Percentiles rank a stretch among this genome's conserved stretches.
Evolutionary conservation across 2,329 filamentous ascomycete species (phyloP).

Genomic region (Seiridium cupressi): DNA sequence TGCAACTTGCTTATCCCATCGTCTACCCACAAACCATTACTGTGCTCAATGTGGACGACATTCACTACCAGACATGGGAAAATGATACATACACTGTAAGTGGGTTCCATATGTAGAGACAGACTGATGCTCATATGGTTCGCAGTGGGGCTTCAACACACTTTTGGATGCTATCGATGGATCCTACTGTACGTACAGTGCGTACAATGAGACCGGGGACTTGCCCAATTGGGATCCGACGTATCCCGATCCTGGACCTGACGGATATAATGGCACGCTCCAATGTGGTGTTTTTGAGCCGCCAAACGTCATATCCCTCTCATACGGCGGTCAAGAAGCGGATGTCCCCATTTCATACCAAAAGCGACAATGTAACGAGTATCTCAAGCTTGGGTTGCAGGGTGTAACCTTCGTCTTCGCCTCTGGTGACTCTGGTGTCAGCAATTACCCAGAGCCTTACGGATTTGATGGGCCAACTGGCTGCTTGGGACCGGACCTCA

Average conservation of each 20-base stretch:
- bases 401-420: slow-evolving; percentile 40
- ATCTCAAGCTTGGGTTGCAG: slow-evolving; percentile 11
- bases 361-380: slow-evolving; percentile 42
- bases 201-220: slow-evolving; percentile 46
- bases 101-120: background rate
- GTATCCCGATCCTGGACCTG: slow-evolving; percentile 47
- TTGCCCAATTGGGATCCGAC: slow-evolving; percentile 27
- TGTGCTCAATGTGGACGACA: slow-evolving; percentile 41
- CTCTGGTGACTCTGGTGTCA: slow-evolving; percentile 43
- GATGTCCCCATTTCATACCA: slow-evolving; percentile 54
- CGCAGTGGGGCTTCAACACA: slow-evolving; percentile 30
- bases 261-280: slow-evolving; percentile 46
- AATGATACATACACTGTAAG: slow-evolving; percentile 10
- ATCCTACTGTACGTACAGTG: slow-evolving; percentile 46
- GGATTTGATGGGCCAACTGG: slow-evolving; percentile 21
- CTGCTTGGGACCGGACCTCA: slow-evolving; percentile 30
- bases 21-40: slow-evolving; percentile 37
- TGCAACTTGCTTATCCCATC: slow-evolving; percentile 32
- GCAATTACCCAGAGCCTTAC: slow-evolving; percentile 20
- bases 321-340: slow-evolving; percentile 53
- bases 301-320: slow-evolving; percentile 44
- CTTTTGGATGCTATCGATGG: slow-evolving; percentile 49
- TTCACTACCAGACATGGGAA: slow-evolving; percentile 29
- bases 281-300: slow-evolving; percentile 30
- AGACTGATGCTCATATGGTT: background rate